A percentile compares a stretch with the other conserved stretches of the same genome.
These are phyloP conservation scores for Erysimum cheiranthoides DNA, from an alignment of 345 rosid genomes.

Conservation along the genomic window DNA sequence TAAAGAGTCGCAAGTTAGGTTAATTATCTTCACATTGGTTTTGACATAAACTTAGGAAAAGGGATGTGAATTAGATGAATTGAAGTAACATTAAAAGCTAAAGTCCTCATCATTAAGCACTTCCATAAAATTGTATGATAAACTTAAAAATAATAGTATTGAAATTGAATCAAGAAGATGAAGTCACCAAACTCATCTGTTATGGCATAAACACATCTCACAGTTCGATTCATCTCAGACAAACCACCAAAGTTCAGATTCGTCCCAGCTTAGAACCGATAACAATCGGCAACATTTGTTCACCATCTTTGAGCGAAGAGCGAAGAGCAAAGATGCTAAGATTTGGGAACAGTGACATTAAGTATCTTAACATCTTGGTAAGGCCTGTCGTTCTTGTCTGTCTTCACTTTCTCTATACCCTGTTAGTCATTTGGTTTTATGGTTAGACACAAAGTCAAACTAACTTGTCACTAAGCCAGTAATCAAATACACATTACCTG, in stretches of 20 bases:
- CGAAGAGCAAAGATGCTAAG: slow-evolving; percentile 44
- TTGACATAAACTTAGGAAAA: background rate
- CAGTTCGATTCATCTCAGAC: slow-evolving; percentile 21
- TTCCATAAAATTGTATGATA: background rate
- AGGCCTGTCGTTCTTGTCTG: slow-evolving; percentile 84
- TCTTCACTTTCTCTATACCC: slow-evolving; percentile 97
- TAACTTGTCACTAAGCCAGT: background rate
- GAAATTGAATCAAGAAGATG: background rate
- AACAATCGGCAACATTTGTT: background rate
- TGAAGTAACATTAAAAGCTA: background rate
- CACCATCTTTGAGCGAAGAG: slow-evolving; percentile 11
- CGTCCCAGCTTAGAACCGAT: background rate
- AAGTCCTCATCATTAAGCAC: background rate
- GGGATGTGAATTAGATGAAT: too few relatives aligned
- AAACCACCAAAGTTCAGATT: slow-evolving; percentile 3
- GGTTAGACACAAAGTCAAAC: slow-evolving; percentile 8
- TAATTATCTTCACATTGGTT: background rate
- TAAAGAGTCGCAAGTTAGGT: background rate
- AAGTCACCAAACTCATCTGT: slow-evolving; percentile 2
- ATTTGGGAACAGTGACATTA: slow-evolving; percentile 86
- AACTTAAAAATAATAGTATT: background rate
- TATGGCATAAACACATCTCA: background rate
- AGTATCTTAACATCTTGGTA: slow-evolving; percentile 89
- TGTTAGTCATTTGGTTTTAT: slow-evolving; percentile 37
- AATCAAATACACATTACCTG: slow-evolving; percentile 59